Evolutionary conservation across 2,329 filamentous ascomycete species (phyloP), one percentile per base, ranked within the genome.

Genomic region (Ophiostoma piceae): DNA sequence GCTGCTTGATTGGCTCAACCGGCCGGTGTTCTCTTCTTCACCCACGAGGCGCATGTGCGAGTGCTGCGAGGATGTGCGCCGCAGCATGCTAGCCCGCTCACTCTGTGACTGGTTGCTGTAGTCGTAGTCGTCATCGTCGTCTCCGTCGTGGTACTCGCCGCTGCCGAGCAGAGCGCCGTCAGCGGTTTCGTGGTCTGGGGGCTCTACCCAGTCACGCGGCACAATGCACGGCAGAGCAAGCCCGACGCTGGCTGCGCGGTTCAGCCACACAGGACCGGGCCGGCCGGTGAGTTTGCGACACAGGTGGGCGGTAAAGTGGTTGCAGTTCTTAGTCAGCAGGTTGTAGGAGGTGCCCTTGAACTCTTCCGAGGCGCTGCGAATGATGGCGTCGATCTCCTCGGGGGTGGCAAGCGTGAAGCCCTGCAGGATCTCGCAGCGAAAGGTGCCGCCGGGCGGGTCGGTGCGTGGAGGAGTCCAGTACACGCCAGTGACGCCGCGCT

Each of bases 321-420:
- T 96, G 84, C 92, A 96, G 79, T 96, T 96, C 74, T 88, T 88
- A 26, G 89, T 92, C 64, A 96, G 83, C 16, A 96, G 85, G 76
- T 95, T 94, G 79, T 96, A 95, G 16, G 85, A 85, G 0, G 88
- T 88, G 32, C 92, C 92, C 70, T 88, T 84, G 75, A 95, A 96
- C 74, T 89, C 84, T 60, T 90, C 85, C 1, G 89, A 92, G 14
- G 89, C 89, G 70, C 83, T 82, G 74, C 85, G 86, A 64, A 96
- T 85, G 57, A 92, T 89, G 16, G 82, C 77, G 68, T 92, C 88
- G 74, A 95, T 89, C 78, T 95, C 91, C 70, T 84, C 80, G 29
- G 86, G 82, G 2, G 88, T 84, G 32, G 86, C 86, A 71, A 92
- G 86, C 7, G 90, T 92, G 79, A 93, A 92, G 72, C 92, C 92